A percentile compares a stretch with the other conserved stretches of the same genome.
These are phyloP conservation scores for Sisymbrium irio DNA, from an alignment of 345 rosid genomes.

Conservation along the genomic window DNA sequence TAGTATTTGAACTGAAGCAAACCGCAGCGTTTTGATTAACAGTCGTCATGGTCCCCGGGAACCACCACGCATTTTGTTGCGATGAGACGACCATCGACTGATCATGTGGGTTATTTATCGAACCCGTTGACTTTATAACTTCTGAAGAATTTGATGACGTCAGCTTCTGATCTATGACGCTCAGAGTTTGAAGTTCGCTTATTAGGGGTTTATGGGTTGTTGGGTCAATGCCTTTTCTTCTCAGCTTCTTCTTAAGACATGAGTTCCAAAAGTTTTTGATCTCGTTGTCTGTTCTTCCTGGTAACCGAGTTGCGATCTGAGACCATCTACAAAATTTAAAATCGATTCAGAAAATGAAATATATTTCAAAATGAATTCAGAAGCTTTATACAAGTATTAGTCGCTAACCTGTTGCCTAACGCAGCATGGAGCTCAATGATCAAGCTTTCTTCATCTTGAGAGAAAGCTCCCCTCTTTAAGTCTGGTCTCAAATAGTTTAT, in stretches of 20 bases:
- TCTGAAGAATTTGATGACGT: slow-evolving; percentile 8
- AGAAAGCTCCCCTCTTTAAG: slow-evolving; percentile 73
- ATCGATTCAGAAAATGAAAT: neutral
- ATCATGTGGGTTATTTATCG: slow-evolving; percentile 27
- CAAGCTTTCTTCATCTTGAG: slow-evolving; percentile 59
- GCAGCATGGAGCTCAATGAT: slow-evolving; percentile 58
- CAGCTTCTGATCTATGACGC: slow-evolving; percentile 41
- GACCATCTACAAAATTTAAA: slow-evolving; percentile 50
- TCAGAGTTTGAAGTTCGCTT: slow-evolving; percentile 46
- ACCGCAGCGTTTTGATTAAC: slow-evolving; percentile 37
- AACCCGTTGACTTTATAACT: slow-evolving; percentile 39
- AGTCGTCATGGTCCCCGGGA: neutral
- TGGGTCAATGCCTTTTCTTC: slow-evolving; percentile 42
- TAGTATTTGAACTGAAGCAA: slow-evolving; percentile 37
- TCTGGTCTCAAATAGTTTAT: slow-evolving; percentile 92
- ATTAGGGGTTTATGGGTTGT: slow-evolving; percentile 39
- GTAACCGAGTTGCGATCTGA: slow-evolving; percentile 58
- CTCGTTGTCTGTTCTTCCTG: slow-evolving; percentile 68
- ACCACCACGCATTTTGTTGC: slow-evolving; percentile 30
- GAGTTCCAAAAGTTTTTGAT: slow-evolving; percentile 72
- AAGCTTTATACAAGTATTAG: neutral
- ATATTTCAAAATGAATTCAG: neutral
- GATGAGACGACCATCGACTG: slow-evolving; percentile 31
- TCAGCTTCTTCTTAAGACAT: slow-evolving; percentile 63
- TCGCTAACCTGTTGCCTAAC: slow-evolving; percentile 55